Conservation (phyloP, 2,329 filamentous ascomycete species). For the Trichoderma sp. region DNA sequence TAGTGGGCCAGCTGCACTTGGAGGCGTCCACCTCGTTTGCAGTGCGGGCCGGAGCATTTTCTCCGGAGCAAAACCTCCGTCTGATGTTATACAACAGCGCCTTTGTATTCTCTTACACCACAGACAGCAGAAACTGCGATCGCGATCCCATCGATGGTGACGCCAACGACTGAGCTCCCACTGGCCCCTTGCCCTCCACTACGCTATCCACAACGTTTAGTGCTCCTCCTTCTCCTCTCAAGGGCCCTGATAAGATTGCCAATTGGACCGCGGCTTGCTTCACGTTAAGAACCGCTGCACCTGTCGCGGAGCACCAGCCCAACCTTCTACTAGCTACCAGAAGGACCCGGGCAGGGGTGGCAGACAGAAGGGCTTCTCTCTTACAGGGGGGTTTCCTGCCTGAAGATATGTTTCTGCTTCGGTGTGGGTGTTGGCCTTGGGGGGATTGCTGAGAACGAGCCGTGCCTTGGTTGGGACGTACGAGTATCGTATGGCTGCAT, state of each 20-base stretch:
- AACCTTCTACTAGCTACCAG: not conserved
- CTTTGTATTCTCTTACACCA: not conserved
- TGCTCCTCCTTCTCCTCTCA: not conserved
- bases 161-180: not conserved
- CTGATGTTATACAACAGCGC: not conserved
- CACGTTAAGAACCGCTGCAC: not conserved
- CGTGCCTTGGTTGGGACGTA: not conserved
- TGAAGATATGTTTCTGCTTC: not conserved
- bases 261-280: not conserved
- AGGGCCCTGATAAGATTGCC: not conserved
- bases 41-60: not conserved
- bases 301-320: not conserved
- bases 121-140: not conserved
- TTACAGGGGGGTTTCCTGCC: not conserved
- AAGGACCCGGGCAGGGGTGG: not conserved
- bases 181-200: not conserved
- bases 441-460: not conserved
- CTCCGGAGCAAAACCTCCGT: slow-evolving; percentile 8
- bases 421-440: not conserved
- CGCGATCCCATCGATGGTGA: not conserved
- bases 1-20: not conserved
- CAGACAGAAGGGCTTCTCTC: not conserved
- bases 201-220: not conserved
- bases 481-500: not conserved
- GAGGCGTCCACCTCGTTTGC: not conserved